A percentile compares a stretch with the other conserved stretches of the same genome.
These are phyloP conservation scores for Lophium mytilinum DNA, from an alignment of 495 filamentous ascomycete genomes.

Conservation along the genomic window DNA sequence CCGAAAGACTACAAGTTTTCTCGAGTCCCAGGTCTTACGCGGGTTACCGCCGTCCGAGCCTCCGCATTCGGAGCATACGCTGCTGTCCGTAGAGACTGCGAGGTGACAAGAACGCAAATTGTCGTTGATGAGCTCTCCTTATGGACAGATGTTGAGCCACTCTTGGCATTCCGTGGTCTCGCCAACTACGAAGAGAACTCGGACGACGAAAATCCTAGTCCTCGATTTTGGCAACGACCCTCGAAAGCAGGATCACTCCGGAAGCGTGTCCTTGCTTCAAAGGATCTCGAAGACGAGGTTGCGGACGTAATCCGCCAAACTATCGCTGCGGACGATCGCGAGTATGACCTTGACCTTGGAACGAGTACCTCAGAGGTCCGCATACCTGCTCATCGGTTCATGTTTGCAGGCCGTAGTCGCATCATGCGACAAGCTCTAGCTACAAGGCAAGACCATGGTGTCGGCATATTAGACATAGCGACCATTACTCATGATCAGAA, in stretches of 20 bases:
- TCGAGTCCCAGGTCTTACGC: slow-evolving; percentile 76
- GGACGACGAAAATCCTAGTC: slow-evolving; percentile 31
- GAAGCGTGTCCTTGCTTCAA: slow-evolving; percentile 22
- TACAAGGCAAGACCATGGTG: slow-evolving; percentile 37
- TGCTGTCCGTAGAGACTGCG: slow-evolving; percentile 75
- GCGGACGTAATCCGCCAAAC: slow-evolving; percentile 27
- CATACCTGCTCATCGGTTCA: slow-evolving; percentile 77
- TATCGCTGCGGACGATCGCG: slow-evolving; percentile 27
- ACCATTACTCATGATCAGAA: slow-evolving; percentile 43
- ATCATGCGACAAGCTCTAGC: slow-evolving; percentile 56
- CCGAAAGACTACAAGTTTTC: slow-evolving; percentile 90
- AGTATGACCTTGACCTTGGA: slow-evolving; percentile 40
- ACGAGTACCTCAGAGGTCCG: slow-evolving; percentile 55
- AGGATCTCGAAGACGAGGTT: slow-evolving; percentile 35
- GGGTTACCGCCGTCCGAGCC: slow-evolving; percentile 72
- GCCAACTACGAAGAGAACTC: slow-evolving; percentile 20
- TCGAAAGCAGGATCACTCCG: slow-evolving; percentile 49
- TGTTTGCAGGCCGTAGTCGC: slow-evolving; percentile 64
- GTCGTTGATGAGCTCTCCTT: slow-evolving; percentile 53
- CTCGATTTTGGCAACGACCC: slow-evolving; percentile 40
- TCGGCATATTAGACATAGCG: slow-evolving; percentile 49
- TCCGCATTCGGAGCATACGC: slow-evolving; percentile 85
- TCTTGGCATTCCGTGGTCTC: slow-evolving; percentile 52
- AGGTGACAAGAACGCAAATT: slow-evolving; percentile 71
- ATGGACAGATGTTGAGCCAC: slow-evolving; percentile 63